Evolutionary conservation across 306 rosid genomes (phyloP).

Genomic region (Oxytropis ochrocephala): DNA sequence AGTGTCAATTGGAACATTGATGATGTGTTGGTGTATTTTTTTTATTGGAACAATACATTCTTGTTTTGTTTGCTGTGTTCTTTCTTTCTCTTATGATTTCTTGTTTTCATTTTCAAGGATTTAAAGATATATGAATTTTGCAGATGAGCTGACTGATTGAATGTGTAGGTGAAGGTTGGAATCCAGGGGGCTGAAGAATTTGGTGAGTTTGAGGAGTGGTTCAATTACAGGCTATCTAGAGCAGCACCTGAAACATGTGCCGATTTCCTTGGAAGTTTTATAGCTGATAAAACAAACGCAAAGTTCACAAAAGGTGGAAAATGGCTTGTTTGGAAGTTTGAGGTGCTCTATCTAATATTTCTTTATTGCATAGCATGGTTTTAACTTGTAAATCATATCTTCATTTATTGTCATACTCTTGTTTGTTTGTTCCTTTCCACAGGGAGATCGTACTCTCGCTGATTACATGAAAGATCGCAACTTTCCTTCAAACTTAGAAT

Average conservation of each 20-base stretch:
- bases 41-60: no score
- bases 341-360: conserved; percentile 47
- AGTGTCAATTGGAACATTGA: no score
- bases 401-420: background rate
- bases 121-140: no score
- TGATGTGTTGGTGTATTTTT: no score
- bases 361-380: background rate
- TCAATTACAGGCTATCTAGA: conserved; percentile 86
- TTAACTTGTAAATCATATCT: background rate
- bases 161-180: conserved; percentile 69
- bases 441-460: conserved; percentile 83
- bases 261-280: conserved; percentile 84
- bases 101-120: no score
- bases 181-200: conserved; percentile 70
- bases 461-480: conserved; percentile 77
- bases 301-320: conserved; percentile 78
- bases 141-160: conserved; percentile 15
- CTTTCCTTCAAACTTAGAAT: conserved; percentile 81
- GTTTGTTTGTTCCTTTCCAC: conserved; percentile 15
- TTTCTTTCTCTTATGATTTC: no score
- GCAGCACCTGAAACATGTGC: conserved; percentile 99
- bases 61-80: no score
- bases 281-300: conserved; percentile 58
- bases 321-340: conserved; percentile 99
- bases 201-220: conserved; percentile 90